A percentile compares a stretch with the other conserved stretches of the same genome.
Evolutionary conservation across 2,329 filamentous ascomycete species (phyloP).

Genomic region (Hymenotorrendiella dingleyae): DNA sequence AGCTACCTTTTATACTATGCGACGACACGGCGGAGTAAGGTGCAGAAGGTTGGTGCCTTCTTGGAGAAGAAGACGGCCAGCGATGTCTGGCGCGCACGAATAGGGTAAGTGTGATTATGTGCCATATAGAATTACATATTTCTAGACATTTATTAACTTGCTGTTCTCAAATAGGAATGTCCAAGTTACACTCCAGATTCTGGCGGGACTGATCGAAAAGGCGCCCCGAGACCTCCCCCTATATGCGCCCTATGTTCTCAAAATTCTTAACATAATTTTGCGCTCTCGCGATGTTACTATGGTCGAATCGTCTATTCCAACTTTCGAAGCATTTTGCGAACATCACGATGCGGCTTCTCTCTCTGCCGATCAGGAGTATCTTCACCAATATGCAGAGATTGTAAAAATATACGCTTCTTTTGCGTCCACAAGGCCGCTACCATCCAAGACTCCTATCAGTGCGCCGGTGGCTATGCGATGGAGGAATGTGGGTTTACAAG

Average conservation of each 20-base stretch:
- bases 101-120: conserved; percentile 80
- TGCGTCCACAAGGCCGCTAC: conserved; percentile 57
- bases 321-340: conserved; percentile 82
- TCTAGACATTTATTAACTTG: too few relatives aligned
- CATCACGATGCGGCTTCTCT: conserved; percentile 83
- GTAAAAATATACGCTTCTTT: conserved; percentile 75
- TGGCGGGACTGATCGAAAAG: conserved; percentile 89
- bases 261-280: conserved; percentile 76
- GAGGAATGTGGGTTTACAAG: conserved; percentile 67
- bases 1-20: conserved; percentile 97
- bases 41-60: conserved; percentile 92
- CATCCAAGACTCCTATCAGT: conserved; percentile 50
- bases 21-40: conserved; percentile 87
- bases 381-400: conserved; percentile 75
- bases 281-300: conserved; percentile 84
- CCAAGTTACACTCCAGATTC: conserved; percentile 89
- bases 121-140: too few relatives aligned
- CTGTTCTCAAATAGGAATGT: conserved; percentile 85
- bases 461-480: conserved; percentile 73
- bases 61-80: conserved; percentile 88
- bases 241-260: conserved; percentile 78
- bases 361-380: conserved; percentile 78
- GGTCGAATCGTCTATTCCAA: conserved; percentile 82
- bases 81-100: conserved; percentile 83
- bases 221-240: conserved; percentile 83